Percentiles rank a stretch among this genome's conserved stretches.
phyloP scores from a whole-genome alignment of 768 basidiomycete species.

The Kwoniella sp. region DNA sequence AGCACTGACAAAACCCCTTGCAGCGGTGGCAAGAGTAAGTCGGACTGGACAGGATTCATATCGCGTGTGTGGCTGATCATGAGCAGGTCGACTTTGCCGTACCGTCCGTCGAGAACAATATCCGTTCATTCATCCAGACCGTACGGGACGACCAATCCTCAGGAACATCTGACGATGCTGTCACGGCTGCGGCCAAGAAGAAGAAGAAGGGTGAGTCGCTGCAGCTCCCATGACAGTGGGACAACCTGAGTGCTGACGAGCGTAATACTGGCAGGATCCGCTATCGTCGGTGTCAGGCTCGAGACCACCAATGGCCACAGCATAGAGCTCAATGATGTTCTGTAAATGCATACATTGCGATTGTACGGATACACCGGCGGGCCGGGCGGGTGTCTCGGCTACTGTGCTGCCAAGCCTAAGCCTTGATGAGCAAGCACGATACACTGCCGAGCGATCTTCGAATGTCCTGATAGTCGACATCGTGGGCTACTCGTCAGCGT shows the following conservation, averaged over 20 bases:
- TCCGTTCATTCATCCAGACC: constrained; percentile 63
- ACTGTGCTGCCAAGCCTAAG: constrained; percentile 1
- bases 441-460: constrained; percentile 78
- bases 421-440: constrained; percentile 57
- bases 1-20: not conserved
- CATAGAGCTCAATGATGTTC: constrained; percentile 70
- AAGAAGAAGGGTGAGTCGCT: constrained; percentile 54
- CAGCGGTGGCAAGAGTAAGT: constrained; percentile 36
- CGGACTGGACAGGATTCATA: not conserved
- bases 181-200: constrained; percentile 57
- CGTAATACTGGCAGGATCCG: constrained; percentile 52
- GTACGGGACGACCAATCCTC: constrained; percentile 31
- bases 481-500: constrained; percentile 68
- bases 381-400: not conserved
- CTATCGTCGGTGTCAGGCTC: constrained; percentile 74
- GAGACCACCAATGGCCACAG: constrained; percentile 85
- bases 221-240: not conserved
- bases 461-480: constrained; percentile 94
- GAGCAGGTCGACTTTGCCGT: constrained; percentile 66
- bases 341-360: constrained; percentile 9
- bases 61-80: not conserved
- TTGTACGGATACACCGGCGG: not conserved
- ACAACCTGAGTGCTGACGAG: constrained; percentile 49
- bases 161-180: constrained; percentile 49
- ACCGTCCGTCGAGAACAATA: constrained; percentile 72